These are phyloP conservation scores for Soucietia sequanensis DNA, from an alignment of 805 yeast genomes.

Conservation along the genomic window DNA sequence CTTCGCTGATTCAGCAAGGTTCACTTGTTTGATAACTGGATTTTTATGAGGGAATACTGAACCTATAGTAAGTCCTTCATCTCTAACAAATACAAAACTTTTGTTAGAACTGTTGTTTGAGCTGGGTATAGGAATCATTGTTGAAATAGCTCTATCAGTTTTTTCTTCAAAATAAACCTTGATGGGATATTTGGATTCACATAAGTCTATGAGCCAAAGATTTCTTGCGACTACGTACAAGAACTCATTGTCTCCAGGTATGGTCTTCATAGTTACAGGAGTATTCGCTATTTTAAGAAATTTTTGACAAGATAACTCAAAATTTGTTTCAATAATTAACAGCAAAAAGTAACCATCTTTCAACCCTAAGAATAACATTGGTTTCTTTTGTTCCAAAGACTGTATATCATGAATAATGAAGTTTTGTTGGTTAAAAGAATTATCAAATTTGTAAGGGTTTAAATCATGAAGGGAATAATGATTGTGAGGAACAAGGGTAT, in stretches of 20 bases:
- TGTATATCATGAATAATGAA: conserved; percentile 10
- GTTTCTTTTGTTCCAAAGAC: background rate
- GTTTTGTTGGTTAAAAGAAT: background rate
- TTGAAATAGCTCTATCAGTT: conserved; percentile 23
- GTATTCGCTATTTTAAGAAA: conserved; percentile 25
- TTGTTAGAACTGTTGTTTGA: background rate
- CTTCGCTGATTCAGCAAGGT: conserved; percentile 32
- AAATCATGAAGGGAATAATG: background rate
- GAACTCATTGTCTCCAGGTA: conserved; percentile 16
- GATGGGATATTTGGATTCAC: conserved; percentile 24
- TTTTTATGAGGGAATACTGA: conserved; percentile 19
- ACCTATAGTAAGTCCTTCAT: conserved; percentile 35
- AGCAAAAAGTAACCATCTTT: conserved; percentile 28
- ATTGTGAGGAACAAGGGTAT: no score
- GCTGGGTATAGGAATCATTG: conserved; percentile 10
- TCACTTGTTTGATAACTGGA: conserved; percentile 27
- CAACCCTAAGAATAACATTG: conserved; percentile 26
- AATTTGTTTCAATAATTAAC: conserved; percentile 8
- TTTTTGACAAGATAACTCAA: conserved; percentile 9
- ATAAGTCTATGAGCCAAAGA: conserved; percentile 32
- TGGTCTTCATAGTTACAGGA: conserved; percentile 18
- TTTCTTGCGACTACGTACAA: conserved; percentile 24
- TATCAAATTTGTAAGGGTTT: conserved; percentile 6
- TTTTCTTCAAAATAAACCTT: conserved; percentile 36
- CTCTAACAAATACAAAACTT: conserved; percentile 24